Conservation (phyloP, 495 filamentous ascomycete genomes). For the Talaromyces borbonicus region DNA sequence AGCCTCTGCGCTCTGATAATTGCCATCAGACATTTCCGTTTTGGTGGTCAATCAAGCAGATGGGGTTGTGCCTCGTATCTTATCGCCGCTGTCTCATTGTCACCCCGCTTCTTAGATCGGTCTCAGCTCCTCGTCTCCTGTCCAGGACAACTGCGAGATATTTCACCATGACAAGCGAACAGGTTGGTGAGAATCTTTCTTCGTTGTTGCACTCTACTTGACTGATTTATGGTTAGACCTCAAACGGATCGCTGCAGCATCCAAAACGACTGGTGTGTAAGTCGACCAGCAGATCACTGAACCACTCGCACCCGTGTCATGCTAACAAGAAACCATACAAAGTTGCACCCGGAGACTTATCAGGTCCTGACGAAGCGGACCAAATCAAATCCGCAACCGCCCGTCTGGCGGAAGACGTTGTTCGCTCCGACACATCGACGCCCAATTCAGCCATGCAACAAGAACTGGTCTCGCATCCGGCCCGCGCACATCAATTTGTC, state of each 20-base stretch:
- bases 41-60: no score
- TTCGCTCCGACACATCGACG: conserved; percentile 27
- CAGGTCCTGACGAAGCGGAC: conserved; percentile 6
- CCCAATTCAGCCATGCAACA: conserved; percentile 27
- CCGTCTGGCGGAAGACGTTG: conserved; percentile 13
- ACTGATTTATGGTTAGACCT: not conserved
- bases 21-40: no score
- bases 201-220: not conserved
- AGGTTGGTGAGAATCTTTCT: not conserved
- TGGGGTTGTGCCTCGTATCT: not conserved
- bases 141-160: not conserved
- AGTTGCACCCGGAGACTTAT: conserved; percentile 39
- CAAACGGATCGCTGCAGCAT: conserved; percentile 10
- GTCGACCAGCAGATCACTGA: conserved; percentile 2
- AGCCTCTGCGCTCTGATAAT: no score
- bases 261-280: conserved; percentile 40
- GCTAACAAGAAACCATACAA: not conserved
- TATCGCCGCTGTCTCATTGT: not conserved
- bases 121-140: not conserved
- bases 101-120: not conserved
- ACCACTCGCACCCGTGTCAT: no score
- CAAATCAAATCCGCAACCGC: not conserved
- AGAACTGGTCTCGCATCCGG: conserved; percentile 28
- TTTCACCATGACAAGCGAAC: not conserved
- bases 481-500: conserved; percentile 38